These are phyloP conservation scores for Macrolepiota dolichaula DNA, from an alignment of 768 basidiomycete genomes.

Conservation along the genomic window DNA sequence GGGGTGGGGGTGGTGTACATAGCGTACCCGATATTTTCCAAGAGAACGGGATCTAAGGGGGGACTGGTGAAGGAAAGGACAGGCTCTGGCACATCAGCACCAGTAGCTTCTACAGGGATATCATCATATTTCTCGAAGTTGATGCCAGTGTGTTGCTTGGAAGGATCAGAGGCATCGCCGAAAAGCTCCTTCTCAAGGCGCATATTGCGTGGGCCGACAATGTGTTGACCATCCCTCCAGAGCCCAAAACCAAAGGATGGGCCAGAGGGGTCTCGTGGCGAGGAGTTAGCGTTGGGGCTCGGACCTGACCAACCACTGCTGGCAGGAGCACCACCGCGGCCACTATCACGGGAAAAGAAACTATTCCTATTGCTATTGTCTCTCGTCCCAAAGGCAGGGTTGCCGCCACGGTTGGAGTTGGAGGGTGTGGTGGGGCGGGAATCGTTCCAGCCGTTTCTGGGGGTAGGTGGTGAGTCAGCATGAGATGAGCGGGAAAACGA, in stretches of 20 bases:
- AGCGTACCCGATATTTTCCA: constrained; percentile 93
- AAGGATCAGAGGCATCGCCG: constrained; percentile 81
- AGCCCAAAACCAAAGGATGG: constrained; percentile 55
- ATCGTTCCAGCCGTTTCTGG: constrained; percentile 73
- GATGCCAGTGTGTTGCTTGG: constrained; percentile 93
- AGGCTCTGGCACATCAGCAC: constrained; percentile 95
- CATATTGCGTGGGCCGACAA: constrained; percentile 77
- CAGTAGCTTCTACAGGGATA: constrained; percentile 98
- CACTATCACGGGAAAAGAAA: constrained; percentile 18
- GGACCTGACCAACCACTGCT: constrained; percentile 32
- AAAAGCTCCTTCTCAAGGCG: constrained; percentile 96
- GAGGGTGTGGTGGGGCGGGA: constrained; percentile 66
- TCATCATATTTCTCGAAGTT: constrained; percentile 99
- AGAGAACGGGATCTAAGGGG: constrained; percentile 87
- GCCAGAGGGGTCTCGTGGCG: constrained; percentile 15
- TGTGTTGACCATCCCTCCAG: constrained; percentile 90
- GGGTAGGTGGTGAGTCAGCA: constrained; percentile 13
- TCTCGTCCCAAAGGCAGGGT: constrained; percentile 17
- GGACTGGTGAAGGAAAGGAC: constrained; percentile 82
- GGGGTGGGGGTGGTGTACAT: constrained; percentile 96
- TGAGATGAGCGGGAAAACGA: constrained; percentile 10
- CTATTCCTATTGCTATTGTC: background rate
- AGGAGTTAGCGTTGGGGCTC: constrained; percentile 28
- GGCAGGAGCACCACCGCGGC: constrained; percentile 13
- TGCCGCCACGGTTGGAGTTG: constrained; percentile 41